Percentiles rank a stretch among this genome's conserved stretches.
These are phyloP conservation scores for Fraxinus paxiana DNA, from an alignment of 305 asterid genomes.

Conservation along the genomic window DNA sequence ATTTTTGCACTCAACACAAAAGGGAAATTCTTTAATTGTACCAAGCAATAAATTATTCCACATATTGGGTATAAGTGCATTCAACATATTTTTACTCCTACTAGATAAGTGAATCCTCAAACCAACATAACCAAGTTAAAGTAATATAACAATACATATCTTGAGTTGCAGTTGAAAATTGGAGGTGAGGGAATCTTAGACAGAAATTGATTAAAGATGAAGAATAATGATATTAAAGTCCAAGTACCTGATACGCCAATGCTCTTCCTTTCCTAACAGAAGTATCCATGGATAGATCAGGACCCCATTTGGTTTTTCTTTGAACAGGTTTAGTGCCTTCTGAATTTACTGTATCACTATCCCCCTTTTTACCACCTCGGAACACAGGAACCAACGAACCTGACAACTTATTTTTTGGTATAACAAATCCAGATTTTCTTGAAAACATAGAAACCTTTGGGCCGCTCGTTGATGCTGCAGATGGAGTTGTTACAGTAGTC, in stretches of 20 bases:
- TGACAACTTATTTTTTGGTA: slow-evolving; percentile 81
- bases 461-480: slow-evolving; percentile 44
- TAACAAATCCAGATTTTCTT: slow-evolving; percentile 72
- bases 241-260: slow-evolving; percentile 72
- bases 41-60: slow-evolving; percentile 30
- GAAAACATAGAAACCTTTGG: slow-evolving; percentile 65
- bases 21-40: slow-evolving; percentile 39
- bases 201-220: slow-evolving; percentile 15
- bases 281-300: slow-evolving; percentile 65
- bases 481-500: slow-evolving; percentile 35
- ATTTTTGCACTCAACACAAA: slow-evolving; percentile 43
- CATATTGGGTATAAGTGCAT: slow-evolving; percentile 27
- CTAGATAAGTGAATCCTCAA: slow-evolving; percentile 19
- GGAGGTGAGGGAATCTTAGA: not conserved
- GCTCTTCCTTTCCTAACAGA: slow-evolving; percentile 76
- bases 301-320: slow-evolving; percentile 93
- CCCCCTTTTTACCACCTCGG: slow-evolving; percentile 62
- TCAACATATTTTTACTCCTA: slow-evolving; percentile 29
- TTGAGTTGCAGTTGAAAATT: not conserved
- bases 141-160: not conserved
- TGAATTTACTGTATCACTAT: slow-evolving; percentile 41
- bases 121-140: not conserved
- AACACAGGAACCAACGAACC: slow-evolving; percentile 75
- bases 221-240: slow-evolving; percentile 10
- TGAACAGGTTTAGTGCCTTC: slow-evolving; percentile 49